Evolutionary conservation across 2,329 filamentous ascomycete genomes (phyloP).

Genomic region (Niveomyces coronatus): DNA sequence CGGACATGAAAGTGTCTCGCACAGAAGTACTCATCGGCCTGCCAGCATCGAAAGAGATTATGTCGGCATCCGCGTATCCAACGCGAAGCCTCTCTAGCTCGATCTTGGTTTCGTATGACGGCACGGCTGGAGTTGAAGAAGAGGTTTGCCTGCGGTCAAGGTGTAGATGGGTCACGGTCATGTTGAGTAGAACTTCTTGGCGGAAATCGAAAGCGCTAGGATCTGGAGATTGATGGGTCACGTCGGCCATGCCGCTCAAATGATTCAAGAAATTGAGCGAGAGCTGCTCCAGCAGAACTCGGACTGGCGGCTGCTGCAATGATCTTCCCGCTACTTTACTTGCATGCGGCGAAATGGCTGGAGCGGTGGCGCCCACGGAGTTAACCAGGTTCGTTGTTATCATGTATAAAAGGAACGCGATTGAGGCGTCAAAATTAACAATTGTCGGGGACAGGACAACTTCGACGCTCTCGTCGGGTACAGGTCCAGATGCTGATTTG

Average conservation of each 20-base stretch:
- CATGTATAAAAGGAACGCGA: slow-evolving; percentile 44
- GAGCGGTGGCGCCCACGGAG: slow-evolving; percentile 24
- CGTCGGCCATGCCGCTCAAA: slow-evolving; percentile 41
- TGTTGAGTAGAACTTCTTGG: slow-evolving; percentile 16
- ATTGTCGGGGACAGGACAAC: slow-evolving; percentile 41
- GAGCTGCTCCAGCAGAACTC: slow-evolving; percentile 36
- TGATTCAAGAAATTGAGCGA: slow-evolving; percentile 47
- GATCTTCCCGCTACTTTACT: slow-evolving; percentile 19
- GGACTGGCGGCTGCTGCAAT: slow-evolving; percentile 19
- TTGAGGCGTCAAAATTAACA: slow-evolving; percentile 44
- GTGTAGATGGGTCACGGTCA: slow-evolving; percentile 3
- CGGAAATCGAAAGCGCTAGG: slow-evolving; percentile 28
- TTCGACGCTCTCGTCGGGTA: slow-evolving; percentile 34
- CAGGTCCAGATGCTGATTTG: no score
- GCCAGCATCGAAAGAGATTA: slow-evolving; percentile 51
- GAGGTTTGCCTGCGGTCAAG: slow-evolving; percentile 1
- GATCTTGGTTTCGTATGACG: slow-evolving; percentile 26
- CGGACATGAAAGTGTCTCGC: slow-evolving; percentile 45
- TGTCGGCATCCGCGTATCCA: slow-evolving; percentile 51
- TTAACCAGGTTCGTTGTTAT: slow-evolving; percentile 39
- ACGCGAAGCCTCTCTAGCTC: slow-evolving; percentile 49
- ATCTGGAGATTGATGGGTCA: slow-evolving; percentile 34
- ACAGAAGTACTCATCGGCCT: slow-evolving; percentile 49
- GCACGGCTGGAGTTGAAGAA: not conserved
- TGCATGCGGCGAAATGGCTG: slow-evolving; percentile 4